phyloP scores from a whole-genome alignment of 2,329 filamentous ascomycete genomes.

The Madurella mycetomatis region DNA sequence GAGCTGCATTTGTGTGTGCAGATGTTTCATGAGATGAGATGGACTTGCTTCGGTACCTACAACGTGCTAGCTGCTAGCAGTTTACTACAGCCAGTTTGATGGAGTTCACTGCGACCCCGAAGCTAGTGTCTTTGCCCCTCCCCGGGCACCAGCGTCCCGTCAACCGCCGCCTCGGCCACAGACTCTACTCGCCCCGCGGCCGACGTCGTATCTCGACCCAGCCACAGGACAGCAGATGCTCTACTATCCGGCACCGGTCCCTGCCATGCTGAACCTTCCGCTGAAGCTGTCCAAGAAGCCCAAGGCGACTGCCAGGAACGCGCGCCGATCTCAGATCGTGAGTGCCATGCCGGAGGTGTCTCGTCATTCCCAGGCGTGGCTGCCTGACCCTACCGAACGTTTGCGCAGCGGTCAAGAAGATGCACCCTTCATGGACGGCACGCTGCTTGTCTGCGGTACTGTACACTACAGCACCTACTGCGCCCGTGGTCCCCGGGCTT shows the following conservation, averaged over 20 bases:
- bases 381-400: slow-evolving; percentile 44
- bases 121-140: slow-evolving; percentile 21
- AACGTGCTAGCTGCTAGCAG: no score
- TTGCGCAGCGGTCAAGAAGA: slow-evolving; percentile 18
- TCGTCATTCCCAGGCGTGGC: slow-evolving; percentile 39
- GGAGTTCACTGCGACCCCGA: slow-evolving; percentile 69
- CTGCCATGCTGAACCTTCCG: slow-evolving; percentile 87
- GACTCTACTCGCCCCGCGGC: slow-evolving; percentile 31
- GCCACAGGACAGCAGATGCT: slow-evolving; percentile 76
- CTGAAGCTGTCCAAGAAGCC: slow-evolving; percentile 76
- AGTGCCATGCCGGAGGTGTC: slow-evolving; percentile 50
- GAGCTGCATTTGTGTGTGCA: no score
- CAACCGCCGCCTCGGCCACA: slow-evolving; percentile 21
- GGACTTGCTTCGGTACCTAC: no score
- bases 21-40: no score
- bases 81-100: no score
- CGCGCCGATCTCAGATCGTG: slow-evolving; percentile 69
- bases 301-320: slow-evolving; percentile 57
- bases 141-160: slow-evolving; percentile 15
- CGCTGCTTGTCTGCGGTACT: no score
- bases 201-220: slow-evolving; percentile 59
- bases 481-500: no score
- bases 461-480: no score
- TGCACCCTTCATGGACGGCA: slow-evolving; percentile 20
- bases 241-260: slow-evolving; percentile 92